Conservation (phyloP, 495 filamentous ascomycete genomes). For the Aspergillus incahuasiensis region DNA sequence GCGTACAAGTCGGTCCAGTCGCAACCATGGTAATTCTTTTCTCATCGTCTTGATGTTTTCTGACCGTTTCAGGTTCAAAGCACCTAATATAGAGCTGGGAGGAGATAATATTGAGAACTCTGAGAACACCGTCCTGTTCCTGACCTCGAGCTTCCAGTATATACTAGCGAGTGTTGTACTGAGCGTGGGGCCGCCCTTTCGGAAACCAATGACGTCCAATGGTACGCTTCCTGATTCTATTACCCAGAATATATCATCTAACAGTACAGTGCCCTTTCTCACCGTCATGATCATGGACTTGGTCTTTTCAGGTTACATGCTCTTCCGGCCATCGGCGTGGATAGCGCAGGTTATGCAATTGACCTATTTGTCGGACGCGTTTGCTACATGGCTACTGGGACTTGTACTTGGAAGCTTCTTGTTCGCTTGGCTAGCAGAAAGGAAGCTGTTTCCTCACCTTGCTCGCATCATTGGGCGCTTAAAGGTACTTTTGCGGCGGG, state of each 20-base stretch:
- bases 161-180: slow-evolving; percentile 82
- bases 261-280: slow-evolving; percentile 67
- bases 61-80: slow-evolving; percentile 59
- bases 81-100: slow-evolving; percentile 67
- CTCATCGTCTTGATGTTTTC: neutral
- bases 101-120: slow-evolving; percentile 84
- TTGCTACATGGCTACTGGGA: slow-evolving; percentile 64
- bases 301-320: slow-evolving; percentile 67
- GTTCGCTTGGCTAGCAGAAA: slow-evolving; percentile 66
- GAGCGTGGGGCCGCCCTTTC: slow-evolving; percentile 83
- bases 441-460: slow-evolving; percentile 61
- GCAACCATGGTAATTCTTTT: slow-evolving; percentile 64
- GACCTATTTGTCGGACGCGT: slow-evolving; percentile 64
- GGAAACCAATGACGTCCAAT: slow-evolving; percentile 75
- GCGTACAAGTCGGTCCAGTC: slow-evolving; percentile 65
- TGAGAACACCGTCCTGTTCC: slow-evolving; percentile 84
- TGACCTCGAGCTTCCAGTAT: slow-evolving; percentile 91
- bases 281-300: slow-evolving; percentile 66
- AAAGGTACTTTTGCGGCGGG: slow-evolving; percentile 50
- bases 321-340: slow-evolving; percentile 65
- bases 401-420: slow-evolving; percentile 64
- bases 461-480: slow-evolving; percentile 61
- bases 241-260: slow-evolving; percentile 7
- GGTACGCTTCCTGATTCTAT: slow-evolving; percentile 44
- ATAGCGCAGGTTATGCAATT: slow-evolving; percentile 76